Evolutionary conservation across 108 stramenopile species (phyloP).

Genomic region (Nitzschia sp.): DNA sequence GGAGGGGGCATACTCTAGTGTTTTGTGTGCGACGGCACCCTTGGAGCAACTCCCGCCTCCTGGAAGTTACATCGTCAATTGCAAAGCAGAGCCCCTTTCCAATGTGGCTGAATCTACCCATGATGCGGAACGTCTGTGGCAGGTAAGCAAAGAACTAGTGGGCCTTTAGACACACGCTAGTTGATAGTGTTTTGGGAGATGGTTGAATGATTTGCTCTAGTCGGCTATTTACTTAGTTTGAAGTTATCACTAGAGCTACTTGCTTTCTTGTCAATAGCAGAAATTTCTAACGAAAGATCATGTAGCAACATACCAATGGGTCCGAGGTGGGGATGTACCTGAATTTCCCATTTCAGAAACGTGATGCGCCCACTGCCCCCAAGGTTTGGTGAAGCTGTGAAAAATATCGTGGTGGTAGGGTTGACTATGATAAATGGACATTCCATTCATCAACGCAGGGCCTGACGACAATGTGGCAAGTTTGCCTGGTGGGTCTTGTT

Average conservation of each 20-base stretch:
- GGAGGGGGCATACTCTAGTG: conserved; percentile 81
- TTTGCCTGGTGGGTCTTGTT: neutral
- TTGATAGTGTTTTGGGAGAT: neutral
- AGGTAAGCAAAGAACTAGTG: conserved; percentile 30
- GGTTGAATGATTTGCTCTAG: neutral
- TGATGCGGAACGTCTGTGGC: conserved; percentile 37
- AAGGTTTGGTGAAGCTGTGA: conserved; percentile 6
- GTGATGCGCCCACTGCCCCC: conserved; percentile 16
- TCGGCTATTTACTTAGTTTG: neutral
- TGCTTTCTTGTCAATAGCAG: neutral
- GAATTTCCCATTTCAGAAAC: neutral
- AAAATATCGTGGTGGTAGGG: neutral
- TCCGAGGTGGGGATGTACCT: neutral
- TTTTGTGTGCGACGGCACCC: conserved; percentile 48
- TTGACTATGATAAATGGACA: neutral
- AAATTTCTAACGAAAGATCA: neutral
- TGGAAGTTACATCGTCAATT: conserved; percentile 41
- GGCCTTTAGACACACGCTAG: neutral
- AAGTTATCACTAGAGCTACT: no score
- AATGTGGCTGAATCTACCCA: neutral
- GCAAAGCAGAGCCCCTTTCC: conserved; percentile 3
- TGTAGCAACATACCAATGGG: conserved; percentile 10
- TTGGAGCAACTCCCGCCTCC: conserved; percentile 11
- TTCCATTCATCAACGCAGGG: no score
- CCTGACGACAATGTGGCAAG: neutral